Base-by-base conservation (phyloP, 495 filamentous ascomycete genomes). In the Penicillium atrosanguineum region DNA sequence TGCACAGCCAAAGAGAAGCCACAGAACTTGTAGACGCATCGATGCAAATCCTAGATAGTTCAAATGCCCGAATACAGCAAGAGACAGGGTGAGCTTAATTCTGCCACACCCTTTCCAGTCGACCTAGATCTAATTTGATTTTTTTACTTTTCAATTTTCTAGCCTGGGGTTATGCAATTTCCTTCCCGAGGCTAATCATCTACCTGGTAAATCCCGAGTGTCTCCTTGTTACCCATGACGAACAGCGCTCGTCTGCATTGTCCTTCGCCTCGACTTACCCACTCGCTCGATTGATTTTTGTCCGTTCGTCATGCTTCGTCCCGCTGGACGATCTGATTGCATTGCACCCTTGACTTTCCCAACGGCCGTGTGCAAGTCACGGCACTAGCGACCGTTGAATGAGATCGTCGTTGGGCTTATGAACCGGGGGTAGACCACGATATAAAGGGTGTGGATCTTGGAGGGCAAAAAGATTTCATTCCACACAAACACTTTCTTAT, bases 291-390 rank as follows among this genome's bases (percentile, higher is more conserved):
- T 61, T 58, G 44, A 46, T 19, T 39, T 55, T 50, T 40, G 52
- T 38, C 20, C 60, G 60, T 66, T 65, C 56, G 62, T 40, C 45
- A 53, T 66, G 63, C 48, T 28, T 48, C 52, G 23, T 61, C 50
- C 63, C 60, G 63, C 44, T 26, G 38, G 31, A 19, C 25, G 4
- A 41, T 53, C 43, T 59, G 55, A 63, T 66, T 66, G 63, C 50
- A 58, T 60, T 45, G 46, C 31, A 31, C 26, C 31, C 23, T 46
- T 44, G 45, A 42, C 25, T 36, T 29, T 23, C 29, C 21, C 26
- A 53, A 41, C 47, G 47, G 52, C 42, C 21, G 29, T 44, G 52
- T 48, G 25, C 46, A 50, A 50, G 36, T 26, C 37, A 18, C 19
- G 29, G 18, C 26, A 36, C 28, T 36, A 34, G 21, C 15, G 43